phyloP scores from a whole-genome alignment of 2,329 filamentous ascomycete genomes.

The Ceratocystis alfenasii region DNA sequence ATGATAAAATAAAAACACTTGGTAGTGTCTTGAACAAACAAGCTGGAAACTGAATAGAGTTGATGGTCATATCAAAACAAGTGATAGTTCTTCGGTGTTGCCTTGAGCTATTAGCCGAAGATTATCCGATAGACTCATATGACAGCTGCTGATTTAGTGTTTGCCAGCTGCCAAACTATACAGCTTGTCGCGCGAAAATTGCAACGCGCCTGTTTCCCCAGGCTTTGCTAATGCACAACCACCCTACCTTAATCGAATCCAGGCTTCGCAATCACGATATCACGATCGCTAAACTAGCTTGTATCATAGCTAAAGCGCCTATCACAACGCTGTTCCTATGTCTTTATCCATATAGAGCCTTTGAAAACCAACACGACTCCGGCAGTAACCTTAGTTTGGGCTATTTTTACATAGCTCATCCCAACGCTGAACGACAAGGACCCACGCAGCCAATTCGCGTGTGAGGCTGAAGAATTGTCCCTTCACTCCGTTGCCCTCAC shows the following conservation, averaged over 20 bases:
- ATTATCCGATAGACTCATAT: too few species aligned
- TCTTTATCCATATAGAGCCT: not conserved
- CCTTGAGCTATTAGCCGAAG: too few species aligned
- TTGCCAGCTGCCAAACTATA: too few species aligned
- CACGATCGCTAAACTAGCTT: not conserved
- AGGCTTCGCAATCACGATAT: not conserved
- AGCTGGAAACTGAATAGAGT: too few species aligned
- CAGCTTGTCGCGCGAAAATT: constrained; percentile 9
- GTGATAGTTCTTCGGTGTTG: too few species aligned
- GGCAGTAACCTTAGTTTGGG: too few species aligned
- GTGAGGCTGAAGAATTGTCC: constrained; percentile 1
- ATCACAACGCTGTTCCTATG: not conserved
- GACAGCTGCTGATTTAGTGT: too few species aligned
- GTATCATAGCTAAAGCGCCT: not conserved
- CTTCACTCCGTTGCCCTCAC: too few species aligned
- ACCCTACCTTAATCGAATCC: not conserved
- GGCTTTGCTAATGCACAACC: not conserved
- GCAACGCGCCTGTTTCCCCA: constrained; percentile 8
- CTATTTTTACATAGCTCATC: not conserved
- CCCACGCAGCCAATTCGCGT: not conserved
- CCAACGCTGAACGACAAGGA: not conserved
- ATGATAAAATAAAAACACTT: too few species aligned
- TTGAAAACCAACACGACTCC: too few species aligned
- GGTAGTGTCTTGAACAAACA: too few species aligned
- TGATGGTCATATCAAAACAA: too few species aligned